phyloP scores from a whole-genome alignment of 139 green algal species.

The Volvox africanus region DNA sequence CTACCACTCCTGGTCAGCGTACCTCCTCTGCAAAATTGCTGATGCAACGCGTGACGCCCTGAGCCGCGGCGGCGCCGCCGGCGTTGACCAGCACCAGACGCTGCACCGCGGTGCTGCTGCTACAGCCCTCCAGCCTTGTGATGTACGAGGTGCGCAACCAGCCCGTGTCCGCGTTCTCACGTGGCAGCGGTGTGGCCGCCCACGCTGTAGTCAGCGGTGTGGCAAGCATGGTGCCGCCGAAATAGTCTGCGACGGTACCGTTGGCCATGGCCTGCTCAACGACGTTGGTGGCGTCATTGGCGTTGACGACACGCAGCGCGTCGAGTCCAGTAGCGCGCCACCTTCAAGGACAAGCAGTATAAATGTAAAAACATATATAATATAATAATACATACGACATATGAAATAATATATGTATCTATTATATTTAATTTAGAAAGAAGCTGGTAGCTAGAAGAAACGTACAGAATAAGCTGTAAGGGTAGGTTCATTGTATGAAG shows the following conservation, averaged over 20 bases:
- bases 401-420: too few species aligned
- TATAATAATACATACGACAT: too few species aligned
- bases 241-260: not conserved
- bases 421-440: too few species aligned
- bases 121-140: slow-evolving; percentile 32
- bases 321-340: slow-evolving; percentile 1
- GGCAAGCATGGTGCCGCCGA: not conserved
- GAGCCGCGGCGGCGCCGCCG: not conserved
- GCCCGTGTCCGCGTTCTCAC: not conserved
- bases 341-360: not conserved
- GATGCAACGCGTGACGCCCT: slow-evolving; percentile 25
- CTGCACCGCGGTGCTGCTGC: not conserved
- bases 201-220: not conserved
- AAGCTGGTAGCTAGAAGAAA: too few species aligned
- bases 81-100: slow-evolving; percentile 11
- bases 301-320: not conserved
- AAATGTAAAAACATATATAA: too few species aligned
- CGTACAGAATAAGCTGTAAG: too few species aligned
- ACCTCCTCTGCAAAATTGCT: slow-evolving; percentile 32
- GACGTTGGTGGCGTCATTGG: not conserved
- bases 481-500: too few species aligned
- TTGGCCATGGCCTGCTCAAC: slow-evolving; percentile 1
- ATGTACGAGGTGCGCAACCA: slow-evolving; percentile 17
- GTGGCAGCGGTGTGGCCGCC: slow-evolving; percentile 13
- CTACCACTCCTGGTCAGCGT: not conserved